These are phyloP conservation scores for Neltuma alba DNA, from an alignment of 306 rosid genomes.

Conservation along the genomic window DNA sequence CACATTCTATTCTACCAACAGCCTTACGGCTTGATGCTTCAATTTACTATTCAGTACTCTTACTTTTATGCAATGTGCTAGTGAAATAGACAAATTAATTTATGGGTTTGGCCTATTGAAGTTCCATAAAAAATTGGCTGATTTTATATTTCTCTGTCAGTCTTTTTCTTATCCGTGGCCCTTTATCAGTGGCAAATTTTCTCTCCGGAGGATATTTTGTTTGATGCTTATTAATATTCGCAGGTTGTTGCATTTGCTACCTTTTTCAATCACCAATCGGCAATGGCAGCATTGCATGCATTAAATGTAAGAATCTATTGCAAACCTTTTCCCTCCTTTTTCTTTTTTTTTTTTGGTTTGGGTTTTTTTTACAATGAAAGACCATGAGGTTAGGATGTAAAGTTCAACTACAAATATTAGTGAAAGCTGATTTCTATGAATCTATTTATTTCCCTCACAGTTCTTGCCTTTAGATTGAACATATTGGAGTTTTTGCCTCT, in stretches of 20 bases:
- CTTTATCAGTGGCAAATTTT: background rate
- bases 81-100: background rate
- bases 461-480: constrained; percentile 10
- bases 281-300: constrained; percentile 74
- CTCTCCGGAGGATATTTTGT: background rate
- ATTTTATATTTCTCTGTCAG: background rate
- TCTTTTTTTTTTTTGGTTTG: background rate
- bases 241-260: constrained; percentile 99
- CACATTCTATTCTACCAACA: background rate
- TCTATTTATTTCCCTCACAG: background rate
- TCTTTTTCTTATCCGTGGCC: background rate
- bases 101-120: background rate
- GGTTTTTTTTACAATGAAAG: background rate
- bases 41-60: background rate
- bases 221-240: constrained; percentile 5
- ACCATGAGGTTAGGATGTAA: background rate
- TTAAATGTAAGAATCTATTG: constrained; percentile 65
- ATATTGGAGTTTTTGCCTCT: background rate
- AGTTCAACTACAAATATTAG: background rate
- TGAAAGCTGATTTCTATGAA: background rate
- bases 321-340: background rate
- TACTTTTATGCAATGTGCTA: background rate
- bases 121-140: background rate
- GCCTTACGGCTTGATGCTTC: background rate
- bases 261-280: constrained; percentile 86